Evolutionary conservation across 164 flowering plant species (phyloP).

Genomic region (Vitis rotundifolia): DNA sequence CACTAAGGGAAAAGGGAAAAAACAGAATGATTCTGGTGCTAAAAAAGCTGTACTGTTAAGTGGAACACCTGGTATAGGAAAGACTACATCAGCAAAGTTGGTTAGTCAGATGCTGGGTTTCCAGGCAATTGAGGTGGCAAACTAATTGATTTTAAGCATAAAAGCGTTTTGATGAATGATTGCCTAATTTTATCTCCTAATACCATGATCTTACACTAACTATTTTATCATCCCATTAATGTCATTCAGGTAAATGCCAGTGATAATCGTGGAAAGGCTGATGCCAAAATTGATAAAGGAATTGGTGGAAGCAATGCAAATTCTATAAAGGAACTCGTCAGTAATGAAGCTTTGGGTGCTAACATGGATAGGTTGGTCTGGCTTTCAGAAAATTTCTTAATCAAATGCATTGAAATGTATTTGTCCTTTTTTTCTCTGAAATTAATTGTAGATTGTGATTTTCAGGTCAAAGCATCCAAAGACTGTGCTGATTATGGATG

Average conservation of each 20-base stretch:
- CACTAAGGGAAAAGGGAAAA: conserved; percentile 68
- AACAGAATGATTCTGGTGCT: conserved; percentile 61
- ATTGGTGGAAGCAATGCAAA: conserved; percentile 91
- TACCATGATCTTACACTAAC: neutral
- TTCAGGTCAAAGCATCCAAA: conserved; percentile 71
- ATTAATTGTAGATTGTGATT: conserved; percentile 12
- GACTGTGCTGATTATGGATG: conserved; percentile 94
- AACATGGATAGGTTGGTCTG: conserved; percentile 63
- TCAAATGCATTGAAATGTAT: neutral
- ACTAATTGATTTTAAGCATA: conserved; percentile 4
- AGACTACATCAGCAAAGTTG: conserved; percentile 91
- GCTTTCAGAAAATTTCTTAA: neutral
- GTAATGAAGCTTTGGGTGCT: conserved; percentile 66
- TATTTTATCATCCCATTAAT: neutral
- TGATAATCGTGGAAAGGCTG: conserved; percentile 97
- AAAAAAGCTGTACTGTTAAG: conserved; percentile 85
- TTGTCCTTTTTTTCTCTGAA: neutral
- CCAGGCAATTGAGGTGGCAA: conserved; percentile 72
- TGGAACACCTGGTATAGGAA: conserved; percentile 98
- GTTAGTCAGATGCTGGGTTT: conserved; percentile 92
- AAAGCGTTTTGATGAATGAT: neutral
- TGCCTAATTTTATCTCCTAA: neutral
- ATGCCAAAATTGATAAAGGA: conserved; percentile 77
- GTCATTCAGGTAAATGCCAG: conserved; percentile 91
- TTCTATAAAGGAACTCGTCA: conserved; percentile 91